Conservation (phyloP, 2,329 filamentous ascomycete species). For the Xylaria sp. region DNA sequence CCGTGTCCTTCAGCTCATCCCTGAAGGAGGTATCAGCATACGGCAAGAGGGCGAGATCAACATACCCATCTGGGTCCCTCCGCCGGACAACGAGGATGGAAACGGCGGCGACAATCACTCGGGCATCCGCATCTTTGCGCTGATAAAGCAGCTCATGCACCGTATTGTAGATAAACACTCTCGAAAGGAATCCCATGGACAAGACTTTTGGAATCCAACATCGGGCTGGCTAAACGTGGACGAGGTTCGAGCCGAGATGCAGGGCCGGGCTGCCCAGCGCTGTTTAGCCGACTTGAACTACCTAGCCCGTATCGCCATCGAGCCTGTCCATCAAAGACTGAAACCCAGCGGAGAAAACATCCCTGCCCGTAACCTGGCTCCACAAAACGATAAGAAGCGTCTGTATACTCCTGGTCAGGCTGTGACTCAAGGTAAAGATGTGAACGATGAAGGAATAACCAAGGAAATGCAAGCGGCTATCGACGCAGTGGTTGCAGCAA, state of each 20-base stretch:
- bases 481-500: too few species aligned
- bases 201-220: constrained; percentile 14
- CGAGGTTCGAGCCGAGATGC: constrained; percentile 25
- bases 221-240: constrained; percentile 23
- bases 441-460: too few species aligned
- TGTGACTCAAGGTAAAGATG: not conserved
- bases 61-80: constrained; percentile 15
- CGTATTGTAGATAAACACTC: constrained; percentile 17
- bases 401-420: not conserved
- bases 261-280: constrained; percentile 22
- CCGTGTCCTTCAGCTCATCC: constrained; percentile 9
- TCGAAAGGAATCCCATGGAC: not conserved
- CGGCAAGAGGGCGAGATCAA: not conserved
- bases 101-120: constrained; percentile 7
- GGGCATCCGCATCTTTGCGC: constrained; percentile 15
- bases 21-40: constrained; percentile 8
- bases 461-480: too few species aligned
- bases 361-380: not conserved
- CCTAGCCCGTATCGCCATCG: constrained; percentile 20
- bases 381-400: not conserved
- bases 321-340: constrained; percentile 9
- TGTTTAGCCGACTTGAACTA: constrained; percentile 20
- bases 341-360: not conserved
- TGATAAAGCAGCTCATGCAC: constrained; percentile 21
- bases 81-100: too few species aligned